A percentile compares a stretch with the other conserved stretches of the same genome.
Conservation (phyloP, 2,329 filamentous ascomycete genomes). For the Neofusicoccum sp. region DNA sequence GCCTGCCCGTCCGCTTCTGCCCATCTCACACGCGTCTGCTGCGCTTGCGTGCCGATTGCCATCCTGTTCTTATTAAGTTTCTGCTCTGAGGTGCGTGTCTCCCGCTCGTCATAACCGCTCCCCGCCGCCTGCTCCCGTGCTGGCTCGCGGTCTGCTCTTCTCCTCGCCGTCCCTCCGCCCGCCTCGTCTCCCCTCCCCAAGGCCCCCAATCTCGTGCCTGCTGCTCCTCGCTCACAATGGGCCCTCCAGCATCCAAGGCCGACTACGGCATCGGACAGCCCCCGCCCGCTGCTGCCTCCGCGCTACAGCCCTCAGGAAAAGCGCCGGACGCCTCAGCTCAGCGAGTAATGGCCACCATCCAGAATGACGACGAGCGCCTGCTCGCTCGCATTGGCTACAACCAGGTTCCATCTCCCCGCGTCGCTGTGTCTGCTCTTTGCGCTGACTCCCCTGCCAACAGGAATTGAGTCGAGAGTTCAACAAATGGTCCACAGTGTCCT, state of each 20-base stretch:
- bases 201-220: background rate
- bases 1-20: no score
- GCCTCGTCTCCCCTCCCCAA: background rate
- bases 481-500: slow-evolving; percentile 68
- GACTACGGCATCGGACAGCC: background rate
- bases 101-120: background rate
- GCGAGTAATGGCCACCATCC: slow-evolving; percentile 50
- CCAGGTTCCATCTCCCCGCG: slow-evolving; percentile 48
- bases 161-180: background rate
- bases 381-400: slow-evolving; percentile 65
- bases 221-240: slow-evolving; percentile 1
- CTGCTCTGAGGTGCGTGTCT: background rate
- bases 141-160: background rate
- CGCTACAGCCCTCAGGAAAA: background rate
- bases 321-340: background rate
- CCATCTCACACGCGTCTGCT: no score
- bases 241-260: background rate
- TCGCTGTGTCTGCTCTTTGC: background rate
- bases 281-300: background rate
- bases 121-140: background rate
- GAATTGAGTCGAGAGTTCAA: slow-evolving; percentile 65
- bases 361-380: slow-evolving; percentile 62
- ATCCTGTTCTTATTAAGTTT: slow-evolving; percentile 6
- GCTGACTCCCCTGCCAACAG: slow-evolving; percentile 41
- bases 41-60: no score